Percentiles rank a stretch among this genome's conserved stretches.
Evolutionary conservation across 371 early-diverging fungal species (phyloP).

Genomic region (Saksenaea vasiformis): DNA sequence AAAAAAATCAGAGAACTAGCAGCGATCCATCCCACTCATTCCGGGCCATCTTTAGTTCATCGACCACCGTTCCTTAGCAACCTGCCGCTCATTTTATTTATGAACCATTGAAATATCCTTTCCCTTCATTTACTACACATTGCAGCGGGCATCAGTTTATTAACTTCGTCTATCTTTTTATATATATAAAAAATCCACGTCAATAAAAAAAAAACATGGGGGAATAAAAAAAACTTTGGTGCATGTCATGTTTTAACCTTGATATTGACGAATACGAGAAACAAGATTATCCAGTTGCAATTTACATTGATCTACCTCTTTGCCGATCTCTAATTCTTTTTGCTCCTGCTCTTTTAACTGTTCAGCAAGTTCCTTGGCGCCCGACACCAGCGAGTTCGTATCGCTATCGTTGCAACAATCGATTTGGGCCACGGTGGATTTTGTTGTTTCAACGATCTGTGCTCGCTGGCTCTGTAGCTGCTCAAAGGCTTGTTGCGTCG

Average conservation of each 20-base stretch:
- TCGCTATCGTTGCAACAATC: not conserved
- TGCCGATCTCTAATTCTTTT: not conserved
- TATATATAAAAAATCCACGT: not conserved
- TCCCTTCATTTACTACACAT: not conserved
- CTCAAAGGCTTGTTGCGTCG: not conserved
- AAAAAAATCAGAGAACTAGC: no score
- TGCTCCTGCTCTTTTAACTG: not conserved
- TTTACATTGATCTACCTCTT: slow-evolving; percentile 9
- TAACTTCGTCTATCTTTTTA: not conserved
- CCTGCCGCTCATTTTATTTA: not conserved
- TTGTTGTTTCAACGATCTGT: not conserved
- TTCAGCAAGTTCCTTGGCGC: not conserved
- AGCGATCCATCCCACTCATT: not conserved
- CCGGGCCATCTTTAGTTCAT: not conserved
- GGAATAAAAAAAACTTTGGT: not conserved
- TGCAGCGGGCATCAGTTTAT: not conserved
- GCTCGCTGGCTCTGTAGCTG: not conserved
- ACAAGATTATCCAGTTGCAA: slow-evolving; percentile 7
- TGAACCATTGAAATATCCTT: not conserved
- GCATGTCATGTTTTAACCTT: not conserved
- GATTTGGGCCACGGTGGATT: not conserved
- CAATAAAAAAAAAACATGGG: slow-evolving; percentile 7
- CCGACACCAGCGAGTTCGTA: not conserved
- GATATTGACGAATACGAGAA: slow-evolving; percentile 7
- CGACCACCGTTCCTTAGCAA: not conserved